Evolutionary conservation across 106 monocot genomes (phyloP), one percentile per base, ranked within the genome.

Genomic region (Platanthera guangdongensis): DNA sequence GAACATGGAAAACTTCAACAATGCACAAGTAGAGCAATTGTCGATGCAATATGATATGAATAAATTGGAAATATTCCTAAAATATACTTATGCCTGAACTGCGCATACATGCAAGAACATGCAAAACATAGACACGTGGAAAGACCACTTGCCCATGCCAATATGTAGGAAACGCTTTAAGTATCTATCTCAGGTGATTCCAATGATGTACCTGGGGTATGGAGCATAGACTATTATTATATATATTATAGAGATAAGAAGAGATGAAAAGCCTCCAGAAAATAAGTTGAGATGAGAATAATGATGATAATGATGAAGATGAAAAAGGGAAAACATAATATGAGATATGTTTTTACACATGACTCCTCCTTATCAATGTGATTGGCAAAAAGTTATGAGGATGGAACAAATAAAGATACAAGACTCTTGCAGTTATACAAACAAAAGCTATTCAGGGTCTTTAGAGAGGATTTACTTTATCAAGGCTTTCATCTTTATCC

Each of bases 401-500:
- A 46, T 47, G 47, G 46, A 7, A 6, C 60, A 7, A 72, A 50
- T 12, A 2, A 67, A 48, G 47, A 70, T 70, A 22, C 72, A 50
- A 9, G 19, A 72, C 50, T 72, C 3, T 18, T 25, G 51, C 6
- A 50, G 0, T 19, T 72, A 51, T 70, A 46, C n/a, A 70, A 3
- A 75, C 32, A 30, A 55, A 75, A 39, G 39, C 12, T 57, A 72
- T 51, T 72, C 9, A 3, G 51, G 7, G 14, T 14, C 4, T 79
- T 16, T n/a, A 51, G 60, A 65, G 25, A 53, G 57, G 75, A 6
- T 62, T 67, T 82, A 95, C 95, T 81, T 92, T 95, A 7, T 76
- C 89, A 28, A 90, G 78, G 54, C 95, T 83, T 76, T 95, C 95
- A 86, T 95, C 95, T 80, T 84, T 95, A 72, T 95, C 95, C 68